Evolutionary conservation across 208 protist genomes (phyloP).

Genomic region (Sergeia podlipaevii): DNA sequence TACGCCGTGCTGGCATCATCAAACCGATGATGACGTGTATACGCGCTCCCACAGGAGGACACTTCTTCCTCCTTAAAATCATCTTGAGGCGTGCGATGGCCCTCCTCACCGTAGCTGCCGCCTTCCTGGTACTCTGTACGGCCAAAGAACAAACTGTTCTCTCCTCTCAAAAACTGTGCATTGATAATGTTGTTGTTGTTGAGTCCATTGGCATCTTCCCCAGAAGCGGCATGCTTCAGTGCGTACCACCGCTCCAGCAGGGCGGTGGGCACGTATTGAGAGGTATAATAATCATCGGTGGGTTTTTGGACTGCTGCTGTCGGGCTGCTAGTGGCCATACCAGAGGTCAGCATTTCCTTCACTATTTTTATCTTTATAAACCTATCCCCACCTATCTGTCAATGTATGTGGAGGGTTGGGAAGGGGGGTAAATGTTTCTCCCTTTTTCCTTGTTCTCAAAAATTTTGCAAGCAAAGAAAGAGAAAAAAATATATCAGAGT

Average conservation of each 20-base stretch:
- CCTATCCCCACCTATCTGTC: too few relatives aligned
- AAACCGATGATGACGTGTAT: slow-evolving; percentile 42
- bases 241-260: slow-evolving; percentile 26
- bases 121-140: background rate
- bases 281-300: slow-evolving; percentile 44
- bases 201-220: background rate
- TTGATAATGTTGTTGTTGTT: background rate
- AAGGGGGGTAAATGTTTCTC: too few relatives aligned
- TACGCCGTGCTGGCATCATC: slow-evolving; percentile 25
- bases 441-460: too few relatives aligned
- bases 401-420: too few relatives aligned
- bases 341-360: too few relatives aligned
- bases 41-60: slow-evolving; percentile 21
- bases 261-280: slow-evolving; percentile 26
- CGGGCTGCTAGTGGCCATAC: background rate
- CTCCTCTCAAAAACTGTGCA: too few relatives aligned
- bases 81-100: slow-evolving; percentile 1
- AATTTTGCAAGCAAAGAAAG: background rate
- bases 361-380: too few relatives aligned
- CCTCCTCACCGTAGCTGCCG: background rate
- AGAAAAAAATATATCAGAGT: too few relatives aligned
- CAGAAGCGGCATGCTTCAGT: too few relatives aligned
- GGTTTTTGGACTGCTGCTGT: background rate
- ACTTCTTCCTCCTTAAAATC: background rate
- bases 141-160: too few relatives aligned